Percentiles rank a stretch among this genome's conserved stretches.
phyloP scores from a whole-genome alignment of 352 stramenopile genomes.

The Phytopythium vexans region DNA sequence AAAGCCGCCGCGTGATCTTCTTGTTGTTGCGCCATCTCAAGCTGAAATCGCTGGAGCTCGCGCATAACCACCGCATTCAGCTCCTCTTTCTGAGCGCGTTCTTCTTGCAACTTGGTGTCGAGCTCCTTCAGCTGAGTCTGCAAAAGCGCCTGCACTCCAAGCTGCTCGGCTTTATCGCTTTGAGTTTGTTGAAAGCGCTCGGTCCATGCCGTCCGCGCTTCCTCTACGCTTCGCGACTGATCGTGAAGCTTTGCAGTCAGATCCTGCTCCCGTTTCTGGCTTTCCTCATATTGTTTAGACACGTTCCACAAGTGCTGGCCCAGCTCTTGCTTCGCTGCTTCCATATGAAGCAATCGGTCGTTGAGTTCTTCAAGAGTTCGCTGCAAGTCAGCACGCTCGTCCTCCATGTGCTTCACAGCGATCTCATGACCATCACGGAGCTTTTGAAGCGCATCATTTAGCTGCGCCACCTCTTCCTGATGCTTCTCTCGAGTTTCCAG shows the following conservation, averaged over 20 bases:
- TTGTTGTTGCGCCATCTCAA: slow-evolving; percentile 29
- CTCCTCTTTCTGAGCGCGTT: slow-evolving; percentile 64
- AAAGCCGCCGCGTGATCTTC: slow-evolving; percentile 10
- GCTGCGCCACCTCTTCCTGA: slow-evolving; percentile 10
- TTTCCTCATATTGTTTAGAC: slow-evolving; percentile 38
- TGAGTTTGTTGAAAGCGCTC: slow-evolving; percentile 45
- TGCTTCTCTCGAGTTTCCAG: slow-evolving; percentile 22
- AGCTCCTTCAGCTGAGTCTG: slow-evolving; percentile 35
- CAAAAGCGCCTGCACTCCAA: slow-evolving; percentile 24
- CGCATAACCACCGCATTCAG: slow-evolving; percentile 53
- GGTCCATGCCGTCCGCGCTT: not conserved
- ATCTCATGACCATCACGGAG: slow-evolving; percentile 12
- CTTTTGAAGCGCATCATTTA: slow-evolving; percentile 23
- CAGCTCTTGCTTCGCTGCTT: slow-evolving; percentile 49
- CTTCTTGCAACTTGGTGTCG: slow-evolving; percentile 24
- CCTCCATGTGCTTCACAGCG: slow-evolving; percentile 8
- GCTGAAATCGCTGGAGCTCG: slow-evolving; percentile 43
- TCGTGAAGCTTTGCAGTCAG: slow-evolving; percentile 25
- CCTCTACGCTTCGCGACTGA: not conserved
- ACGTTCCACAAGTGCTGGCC: slow-evolving; percentile 59
- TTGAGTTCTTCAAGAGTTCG: not conserved
- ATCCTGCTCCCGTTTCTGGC: slow-evolving; percentile 40
- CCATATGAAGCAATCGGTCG: slow-evolving; percentile 5
- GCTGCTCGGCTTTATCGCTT: slow-evolving; percentile 34
- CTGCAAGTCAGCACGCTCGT: slow-evolving; percentile 2